Percentiles rank a stretch among this genome's conserved stretches.
phyloP scores from a whole-genome alignment of 805 yeast species.

The Phaffomyces opuntiae region DNA sequence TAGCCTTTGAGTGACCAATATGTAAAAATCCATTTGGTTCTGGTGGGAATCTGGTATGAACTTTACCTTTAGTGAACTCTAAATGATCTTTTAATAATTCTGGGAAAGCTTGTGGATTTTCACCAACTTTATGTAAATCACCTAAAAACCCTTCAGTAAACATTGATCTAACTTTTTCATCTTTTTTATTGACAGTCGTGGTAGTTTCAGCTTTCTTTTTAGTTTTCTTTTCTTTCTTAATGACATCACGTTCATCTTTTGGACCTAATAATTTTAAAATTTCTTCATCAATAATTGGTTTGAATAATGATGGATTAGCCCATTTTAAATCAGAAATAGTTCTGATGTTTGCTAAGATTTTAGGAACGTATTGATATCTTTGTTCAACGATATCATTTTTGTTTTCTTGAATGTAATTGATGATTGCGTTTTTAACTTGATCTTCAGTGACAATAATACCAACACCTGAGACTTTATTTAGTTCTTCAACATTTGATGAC shows the following conservation, averaged over 20 bases:
- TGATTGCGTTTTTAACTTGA: constrained; percentile 53
- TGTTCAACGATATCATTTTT: constrained; percentile 55
- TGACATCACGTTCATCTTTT: constrained; percentile 88
- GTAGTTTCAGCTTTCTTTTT: constrained; percentile 29
- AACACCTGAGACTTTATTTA: constrained; percentile 69
- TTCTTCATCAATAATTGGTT: constrained; percentile 78
- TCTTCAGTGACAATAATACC: constrained; percentile 68
- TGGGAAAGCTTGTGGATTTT: constrained; percentile 84
- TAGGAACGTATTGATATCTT: constrained; percentile 76
- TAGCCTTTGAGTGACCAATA: constrained; percentile 97
- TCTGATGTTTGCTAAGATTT: constrained; percentile 70
- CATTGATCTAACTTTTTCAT: constrained; percentile 54
- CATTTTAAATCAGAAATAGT: constrained; percentile 72
- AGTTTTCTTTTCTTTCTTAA: constrained; percentile 69
- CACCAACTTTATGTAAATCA: constrained; percentile 91
- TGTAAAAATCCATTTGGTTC: constrained; percentile 98
- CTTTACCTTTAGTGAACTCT: constrained; percentile 71
- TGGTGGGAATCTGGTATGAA: constrained; percentile 94
- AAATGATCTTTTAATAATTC: constrained; percentile 79
- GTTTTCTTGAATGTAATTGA: constrained; percentile 51
- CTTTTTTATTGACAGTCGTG: constrained; percentile 15
- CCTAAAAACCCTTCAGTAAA: constrained; percentile 94
- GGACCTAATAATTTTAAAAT: constrained; percentile 78
- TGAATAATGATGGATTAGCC: constrained; percentile 85
- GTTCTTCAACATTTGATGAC: constrained; percentile 37